Percentiles rank a stretch among this genome's conserved stretches.
Evolutionary conservation across 306 rosid genomes (phyloP).

Genomic region (Pyrus pyrifolia): DNA sequence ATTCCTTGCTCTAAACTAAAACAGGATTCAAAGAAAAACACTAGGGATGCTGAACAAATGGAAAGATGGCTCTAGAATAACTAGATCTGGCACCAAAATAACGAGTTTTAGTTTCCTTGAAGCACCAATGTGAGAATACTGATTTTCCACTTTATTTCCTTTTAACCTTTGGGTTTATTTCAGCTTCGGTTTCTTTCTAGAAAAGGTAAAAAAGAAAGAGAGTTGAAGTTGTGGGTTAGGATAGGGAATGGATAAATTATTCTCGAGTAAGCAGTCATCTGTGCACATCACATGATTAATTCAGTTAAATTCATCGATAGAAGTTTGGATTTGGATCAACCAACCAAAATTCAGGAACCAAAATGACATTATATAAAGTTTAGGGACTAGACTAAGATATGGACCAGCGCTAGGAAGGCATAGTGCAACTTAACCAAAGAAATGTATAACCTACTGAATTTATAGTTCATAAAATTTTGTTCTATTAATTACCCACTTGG

Average conservation of each 20-base stretch:
- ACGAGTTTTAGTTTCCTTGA: not conserved
- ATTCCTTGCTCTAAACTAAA: not conserved
- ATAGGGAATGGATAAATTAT: not conserved
- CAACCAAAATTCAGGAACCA: not conserved
- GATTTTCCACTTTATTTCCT: not conserved
- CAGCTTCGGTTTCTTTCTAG: not conserved
- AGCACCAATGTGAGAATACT: not conserved
- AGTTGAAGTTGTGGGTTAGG: not conserved
- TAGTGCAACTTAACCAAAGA: not conserved
- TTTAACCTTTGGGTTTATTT: not conserved
- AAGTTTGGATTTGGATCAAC: not conserved
- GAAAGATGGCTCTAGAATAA: not conserved
- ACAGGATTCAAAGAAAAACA: not conserved
- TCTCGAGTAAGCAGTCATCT: not conserved
- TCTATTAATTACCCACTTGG: not conserved
- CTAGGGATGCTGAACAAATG: not conserved
- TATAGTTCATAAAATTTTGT: not conserved
- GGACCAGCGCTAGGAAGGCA: not conserved
- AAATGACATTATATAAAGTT: not conserved
- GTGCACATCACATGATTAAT: not conserved
- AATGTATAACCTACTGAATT: not conserved
- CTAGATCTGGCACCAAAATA: not conserved
- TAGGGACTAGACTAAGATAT: not conserved
- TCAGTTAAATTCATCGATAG: not conserved
- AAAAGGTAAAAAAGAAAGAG: not conserved